These are phyloP conservation scores for Trichoderma parareesei DNA, from an alignment of 495 filamentous ascomycete genomes.

Conservation along the genomic window DNA sequence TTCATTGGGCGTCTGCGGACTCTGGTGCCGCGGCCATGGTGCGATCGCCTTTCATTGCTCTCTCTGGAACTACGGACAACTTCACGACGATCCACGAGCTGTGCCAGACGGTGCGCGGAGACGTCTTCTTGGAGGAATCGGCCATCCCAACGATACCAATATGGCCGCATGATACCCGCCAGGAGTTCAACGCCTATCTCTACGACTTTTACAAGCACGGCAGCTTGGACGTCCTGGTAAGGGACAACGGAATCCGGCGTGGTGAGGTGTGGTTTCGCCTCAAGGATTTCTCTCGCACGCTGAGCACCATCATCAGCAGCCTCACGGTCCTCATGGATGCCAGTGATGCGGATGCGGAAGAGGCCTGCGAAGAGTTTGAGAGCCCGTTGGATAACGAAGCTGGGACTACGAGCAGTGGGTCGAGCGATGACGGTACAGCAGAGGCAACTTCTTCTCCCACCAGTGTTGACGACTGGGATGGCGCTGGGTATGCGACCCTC, in stretches of 20 bases:
- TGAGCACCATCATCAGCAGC: slow-evolving; percentile 56
- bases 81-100: slow-evolving; percentile 57
- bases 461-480: neutral
- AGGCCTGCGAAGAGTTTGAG: slow-evolving; percentile 28
- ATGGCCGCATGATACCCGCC: slow-evolving; percentile 40
- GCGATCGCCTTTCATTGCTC: slow-evolving; percentile 59
- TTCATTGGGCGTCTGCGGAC: neutral
- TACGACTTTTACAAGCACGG: slow-evolving; percentile 72
- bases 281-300: slow-evolving; percentile 61
- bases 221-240: slow-evolving; percentile 43
- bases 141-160: slow-evolving; percentile 58
- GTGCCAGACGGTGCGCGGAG: slow-evolving; percentile 50
- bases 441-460: neutral
- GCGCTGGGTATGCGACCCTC: neutral
- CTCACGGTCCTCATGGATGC: slow-evolving; percentile 40
- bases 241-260: slow-evolving; percentile 50
- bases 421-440: neutral
- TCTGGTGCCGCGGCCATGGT: slow-evolving; percentile 20
- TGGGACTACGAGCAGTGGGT: neutral
- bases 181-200: slow-evolving; percentile 58
- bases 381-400: neutral
- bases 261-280: slow-evolving; percentile 61
- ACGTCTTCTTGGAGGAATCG: slow-evolving; percentile 63
- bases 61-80: slow-evolving; percentile 57
- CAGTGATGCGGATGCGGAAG: slow-evolving; percentile 33